Percentiles rank a stretch among this genome's conserved stretches.
Evolutionary conservation across 2,329 filamentous ascomycete genomes (phyloP).

Genomic region (Fusarium chlamydosporum): DNA sequence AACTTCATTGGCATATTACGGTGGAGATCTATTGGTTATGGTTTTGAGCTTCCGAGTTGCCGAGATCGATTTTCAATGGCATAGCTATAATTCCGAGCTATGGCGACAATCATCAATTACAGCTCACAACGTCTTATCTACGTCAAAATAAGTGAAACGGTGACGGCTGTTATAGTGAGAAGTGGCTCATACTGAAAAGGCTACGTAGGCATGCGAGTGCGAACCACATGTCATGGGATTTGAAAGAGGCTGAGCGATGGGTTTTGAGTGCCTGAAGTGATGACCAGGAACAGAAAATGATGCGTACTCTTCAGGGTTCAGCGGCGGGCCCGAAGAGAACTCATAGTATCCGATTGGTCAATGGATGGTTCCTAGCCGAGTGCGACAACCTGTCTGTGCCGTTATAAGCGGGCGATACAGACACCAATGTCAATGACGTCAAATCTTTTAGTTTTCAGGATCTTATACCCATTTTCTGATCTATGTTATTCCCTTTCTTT

Average conservation of each 20-base stretch:
- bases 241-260: constrained; percentile 12
- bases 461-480: constrained; percentile 19
- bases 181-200: neutral
- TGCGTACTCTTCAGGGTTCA: constrained; percentile 8
- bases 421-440: constrained; percentile 32
- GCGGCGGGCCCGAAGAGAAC: neutral
- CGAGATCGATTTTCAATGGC: neutral
- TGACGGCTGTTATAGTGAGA: neutral
- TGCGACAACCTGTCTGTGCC: constrained; percentile 23
- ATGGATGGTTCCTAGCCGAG: neutral
- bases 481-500: neutral
- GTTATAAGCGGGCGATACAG: constrained; percentile 23
- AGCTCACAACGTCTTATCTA: neutral
- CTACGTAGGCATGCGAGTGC: neutral
- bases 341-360: neutral
- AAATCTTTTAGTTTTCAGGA: constrained; percentile 1
- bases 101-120: neutral
- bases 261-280: neutral
- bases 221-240: neutral
- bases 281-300: constrained; percentile 15
- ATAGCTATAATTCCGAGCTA: neutral
- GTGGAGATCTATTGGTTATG: neutral
- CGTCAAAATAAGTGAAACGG: constrained; percentile 2
- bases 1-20: neutral
- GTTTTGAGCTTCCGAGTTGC: neutral